Conservation (phyloP, 768 basidiomycete genomes). For the Pilatotrama ljubarskyi region DNA sequence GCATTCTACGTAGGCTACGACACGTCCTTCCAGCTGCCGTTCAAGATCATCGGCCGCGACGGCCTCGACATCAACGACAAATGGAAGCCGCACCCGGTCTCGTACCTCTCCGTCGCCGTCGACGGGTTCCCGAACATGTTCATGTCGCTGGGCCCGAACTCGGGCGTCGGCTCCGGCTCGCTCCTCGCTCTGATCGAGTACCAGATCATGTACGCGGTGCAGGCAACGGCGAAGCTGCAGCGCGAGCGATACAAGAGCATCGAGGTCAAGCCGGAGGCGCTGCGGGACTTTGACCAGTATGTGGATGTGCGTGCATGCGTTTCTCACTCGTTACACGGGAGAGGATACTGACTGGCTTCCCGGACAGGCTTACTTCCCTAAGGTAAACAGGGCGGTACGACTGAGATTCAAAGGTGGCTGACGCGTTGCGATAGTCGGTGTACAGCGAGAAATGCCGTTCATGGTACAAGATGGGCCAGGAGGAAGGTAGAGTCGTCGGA, state of each 20-base stretch:
- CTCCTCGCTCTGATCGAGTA: conserved; percentile 56
- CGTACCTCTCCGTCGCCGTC: conserved; percentile 59
- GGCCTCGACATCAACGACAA: conserved; percentile 54
- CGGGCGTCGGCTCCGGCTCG: conserved; percentile 54
- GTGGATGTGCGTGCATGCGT: conserved; percentile 43
- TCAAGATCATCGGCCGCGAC: conserved; percentile 53
- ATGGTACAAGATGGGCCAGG: conserved; percentile 62
- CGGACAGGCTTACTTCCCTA: conserved; percentile 47
- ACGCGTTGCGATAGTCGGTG: conserved; percentile 44
- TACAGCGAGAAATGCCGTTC: conserved; percentile 57
- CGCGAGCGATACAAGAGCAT: conserved; percentile 63
- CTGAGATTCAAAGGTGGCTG: neutral
- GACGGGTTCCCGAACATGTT: conserved; percentile 76
- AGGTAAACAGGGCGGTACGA: conserved; percentile 35
- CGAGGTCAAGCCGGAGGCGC: conserved; percentile 57
- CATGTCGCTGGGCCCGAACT: conserved; percentile 56
- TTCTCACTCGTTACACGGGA: neutral
- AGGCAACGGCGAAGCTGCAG: conserved; percentile 59
- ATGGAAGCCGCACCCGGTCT: conserved; percentile 53
- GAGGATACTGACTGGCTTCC: conserved; percentile 2
- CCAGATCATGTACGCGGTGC: conserved; percentile 57
- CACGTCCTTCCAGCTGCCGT: conserved; percentile 46
- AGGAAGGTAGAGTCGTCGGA: conserved; percentile 55
- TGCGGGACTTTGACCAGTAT: conserved; percentile 62
- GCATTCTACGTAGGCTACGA: conserved; percentile 48